Percentiles rank a stretch among this genome's conserved stretches.
Conservation (phyloP, 768 basidiomycete genomes). For the Naganishia antarctica region DNA sequence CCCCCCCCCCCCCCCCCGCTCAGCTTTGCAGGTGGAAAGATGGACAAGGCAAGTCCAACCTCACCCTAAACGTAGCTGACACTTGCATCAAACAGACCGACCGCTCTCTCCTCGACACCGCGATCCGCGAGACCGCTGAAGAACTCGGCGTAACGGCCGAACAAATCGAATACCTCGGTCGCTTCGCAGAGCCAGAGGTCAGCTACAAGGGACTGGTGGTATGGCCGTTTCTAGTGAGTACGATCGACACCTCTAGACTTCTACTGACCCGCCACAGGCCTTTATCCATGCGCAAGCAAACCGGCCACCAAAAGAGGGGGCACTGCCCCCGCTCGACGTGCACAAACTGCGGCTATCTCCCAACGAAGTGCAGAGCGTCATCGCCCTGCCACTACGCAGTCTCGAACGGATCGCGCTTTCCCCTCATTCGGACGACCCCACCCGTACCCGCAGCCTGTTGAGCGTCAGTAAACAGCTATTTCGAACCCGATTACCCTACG, state of each 20-base stretch:
- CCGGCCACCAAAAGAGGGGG: background rate
- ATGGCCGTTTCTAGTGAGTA: slow-evolving; percentile 44
- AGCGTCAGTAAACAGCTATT: slow-evolving; percentile 28
- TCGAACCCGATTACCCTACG: slow-evolving; percentile 9
- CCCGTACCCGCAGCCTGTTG: slow-evolving; percentile 2
- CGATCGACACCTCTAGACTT: slow-evolving; percentile 25
- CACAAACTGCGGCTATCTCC: slow-evolving; percentile 31
- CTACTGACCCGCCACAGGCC: slow-evolving; percentile 29
- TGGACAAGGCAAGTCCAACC: slow-evolving; percentile 34
- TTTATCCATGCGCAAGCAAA: background rate
- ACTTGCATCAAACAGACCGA: slow-evolving; percentile 17
- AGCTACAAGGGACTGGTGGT: slow-evolving; percentile 41
- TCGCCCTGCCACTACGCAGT: slow-evolving; percentile 36
- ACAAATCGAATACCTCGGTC: slow-evolving; percentile 28
- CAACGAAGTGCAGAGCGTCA: slow-evolving; percentile 39
- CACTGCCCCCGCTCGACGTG: slow-evolving; percentile 33
- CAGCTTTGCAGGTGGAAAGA: slow-evolving; percentile 48
- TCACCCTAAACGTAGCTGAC: background rate
- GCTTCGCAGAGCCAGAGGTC: slow-evolving; percentile 34
- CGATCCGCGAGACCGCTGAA: slow-evolving; percentile 28
- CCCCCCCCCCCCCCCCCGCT: background rate
- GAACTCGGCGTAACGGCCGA: slow-evolving; percentile 25
- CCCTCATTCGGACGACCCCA: slow-evolving; percentile 30
- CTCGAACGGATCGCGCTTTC: slow-evolving; percentile 28
- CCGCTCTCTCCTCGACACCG: slow-evolving; percentile 24